These are phyloP conservation scores for Heliamphora pulchella DNA, from an alignment of 179 eudicot genomes.

Conservation along the genomic window DNA sequence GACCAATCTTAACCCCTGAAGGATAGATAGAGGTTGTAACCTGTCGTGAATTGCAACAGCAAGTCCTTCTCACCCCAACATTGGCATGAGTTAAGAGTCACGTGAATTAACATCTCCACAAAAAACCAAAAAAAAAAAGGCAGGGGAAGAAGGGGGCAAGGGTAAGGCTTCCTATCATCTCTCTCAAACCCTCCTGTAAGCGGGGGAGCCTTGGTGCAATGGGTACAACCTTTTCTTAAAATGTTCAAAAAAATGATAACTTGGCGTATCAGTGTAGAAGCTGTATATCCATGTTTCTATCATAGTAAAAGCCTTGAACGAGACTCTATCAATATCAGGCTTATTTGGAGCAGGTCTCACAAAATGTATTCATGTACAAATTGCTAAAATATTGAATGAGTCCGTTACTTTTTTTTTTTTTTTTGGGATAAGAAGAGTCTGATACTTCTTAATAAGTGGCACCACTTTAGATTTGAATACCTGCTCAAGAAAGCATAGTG, in stretches of 20 bases:
- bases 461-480: slow-evolving; percentile 27
- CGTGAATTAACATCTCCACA: no score
- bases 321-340: neutral
- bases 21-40: neutral
- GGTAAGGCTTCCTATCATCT: no score
- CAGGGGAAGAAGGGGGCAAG: no score
- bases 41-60: neutral
- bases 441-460: neutral
- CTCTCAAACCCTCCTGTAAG: no score
- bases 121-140: no score
- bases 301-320: neutral
- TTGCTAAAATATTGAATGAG: neutral
- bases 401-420: neutral
- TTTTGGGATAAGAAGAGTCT: neutral
- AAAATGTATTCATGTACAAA: neutral
- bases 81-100: no score
- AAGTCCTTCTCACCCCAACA: neutral
- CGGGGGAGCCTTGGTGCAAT: no score
- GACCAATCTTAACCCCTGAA: neutral
- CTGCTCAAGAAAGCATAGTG: slow-evolving; percentile 93
- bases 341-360: neutral
- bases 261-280: neutral
- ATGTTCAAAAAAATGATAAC: neutral
- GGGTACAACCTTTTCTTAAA: no score
- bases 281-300: neutral